These are phyloP conservation scores for Russula virescens DNA, from an alignment of 768 basidiomycete species.

Conservation along the genomic window DNA sequence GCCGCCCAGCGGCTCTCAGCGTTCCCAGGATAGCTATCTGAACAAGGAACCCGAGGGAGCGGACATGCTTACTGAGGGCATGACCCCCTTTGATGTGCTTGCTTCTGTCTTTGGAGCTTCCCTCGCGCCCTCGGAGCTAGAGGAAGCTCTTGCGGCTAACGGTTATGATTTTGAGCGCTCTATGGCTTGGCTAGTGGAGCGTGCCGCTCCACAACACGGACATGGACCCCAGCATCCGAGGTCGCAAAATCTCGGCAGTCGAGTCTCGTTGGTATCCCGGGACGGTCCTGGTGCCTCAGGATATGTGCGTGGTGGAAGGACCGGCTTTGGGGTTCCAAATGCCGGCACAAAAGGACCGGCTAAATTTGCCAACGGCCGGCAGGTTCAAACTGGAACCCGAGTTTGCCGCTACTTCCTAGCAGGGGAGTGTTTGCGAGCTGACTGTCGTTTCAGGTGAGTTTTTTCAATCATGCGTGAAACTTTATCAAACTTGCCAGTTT, in stretches of 20 bases:
- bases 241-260: constrained; percentile 59
- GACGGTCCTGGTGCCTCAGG: constrained; percentile 36
- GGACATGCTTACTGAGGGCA: constrained; percentile 74
- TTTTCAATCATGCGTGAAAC: not conserved
- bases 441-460: constrained; percentile 93
- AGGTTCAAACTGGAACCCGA: constrained; percentile 56
- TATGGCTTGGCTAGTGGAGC: constrained; percentile 91
- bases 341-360: constrained; percentile 28
- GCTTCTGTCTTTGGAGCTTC: constrained; percentile 90
- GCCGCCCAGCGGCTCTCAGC: constrained; percentile 12
- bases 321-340: constrained; percentile 29
- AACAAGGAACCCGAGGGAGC: constrained; percentile 46
- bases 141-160: constrained; percentile 83
- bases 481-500: constrained; percentile 18
- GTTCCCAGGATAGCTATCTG: constrained; percentile 19
- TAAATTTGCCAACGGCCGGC: constrained; percentile 50
- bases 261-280: constrained; percentile 60
- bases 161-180: constrained; percentile 94
- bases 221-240: constrained; percentile 39
- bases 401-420: constrained; percentile 97
- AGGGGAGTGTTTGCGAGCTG: constrained; percentile 91
- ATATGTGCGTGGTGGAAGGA: constrained; percentile 40
- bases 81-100: constrained; percentile 97
- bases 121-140: constrained; percentile 83
- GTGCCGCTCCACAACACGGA: constrained; percentile 44